Percentiles rank a stretch among this genome's conserved stretches.
phyloP scores from a whole-genome alignment of 2,329 filamentous ascomycete species.

The Paracoccidioides brasiliensis region DNA sequence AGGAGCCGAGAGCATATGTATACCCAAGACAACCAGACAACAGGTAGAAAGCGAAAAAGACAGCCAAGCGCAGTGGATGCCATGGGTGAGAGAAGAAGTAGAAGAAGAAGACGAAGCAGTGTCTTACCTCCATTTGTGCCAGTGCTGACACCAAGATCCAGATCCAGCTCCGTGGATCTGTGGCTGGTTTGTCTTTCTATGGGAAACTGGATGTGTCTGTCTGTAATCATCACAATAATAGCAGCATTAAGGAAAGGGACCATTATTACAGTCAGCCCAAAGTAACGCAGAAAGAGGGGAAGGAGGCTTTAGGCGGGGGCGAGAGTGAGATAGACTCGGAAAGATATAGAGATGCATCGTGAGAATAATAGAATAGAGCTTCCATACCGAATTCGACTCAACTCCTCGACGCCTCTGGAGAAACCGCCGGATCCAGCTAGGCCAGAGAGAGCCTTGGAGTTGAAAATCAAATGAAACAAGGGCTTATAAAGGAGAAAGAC shows the following conservation, averaged over 20 bases:
- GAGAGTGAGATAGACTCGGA: too few relatives aligned
- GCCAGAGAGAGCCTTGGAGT: background rate
- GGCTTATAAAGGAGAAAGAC: background rate
- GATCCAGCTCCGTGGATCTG: background rate
- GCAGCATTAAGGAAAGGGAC: background rate
- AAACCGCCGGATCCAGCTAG: background rate
- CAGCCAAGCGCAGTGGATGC: background rate
- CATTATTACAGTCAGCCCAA: background rate
- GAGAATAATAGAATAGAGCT: background rate
- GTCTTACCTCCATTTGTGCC: slow-evolving; percentile 12
- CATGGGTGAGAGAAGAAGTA: background rate
- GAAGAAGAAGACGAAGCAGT: slow-evolving; percentile 6
- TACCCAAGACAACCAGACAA: background rate
- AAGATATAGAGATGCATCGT: too few relatives aligned
- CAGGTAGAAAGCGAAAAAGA: slow-evolving; percentile 1
- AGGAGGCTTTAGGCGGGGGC: background rate
- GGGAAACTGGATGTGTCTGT: background rate
- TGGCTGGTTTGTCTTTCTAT: background rate
- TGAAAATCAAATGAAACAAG: background rate
- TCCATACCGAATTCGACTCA: background rate
- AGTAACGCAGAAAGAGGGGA: background rate
- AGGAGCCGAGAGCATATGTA: background rate
- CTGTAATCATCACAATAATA: background rate
- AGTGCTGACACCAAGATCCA: slow-evolving; percentile 10
- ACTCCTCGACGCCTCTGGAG: background rate